Evolutionary conservation across 768 basidiomycete species (phyloP).

Genomic region (Candolleomyces efflorescens): DNA sequence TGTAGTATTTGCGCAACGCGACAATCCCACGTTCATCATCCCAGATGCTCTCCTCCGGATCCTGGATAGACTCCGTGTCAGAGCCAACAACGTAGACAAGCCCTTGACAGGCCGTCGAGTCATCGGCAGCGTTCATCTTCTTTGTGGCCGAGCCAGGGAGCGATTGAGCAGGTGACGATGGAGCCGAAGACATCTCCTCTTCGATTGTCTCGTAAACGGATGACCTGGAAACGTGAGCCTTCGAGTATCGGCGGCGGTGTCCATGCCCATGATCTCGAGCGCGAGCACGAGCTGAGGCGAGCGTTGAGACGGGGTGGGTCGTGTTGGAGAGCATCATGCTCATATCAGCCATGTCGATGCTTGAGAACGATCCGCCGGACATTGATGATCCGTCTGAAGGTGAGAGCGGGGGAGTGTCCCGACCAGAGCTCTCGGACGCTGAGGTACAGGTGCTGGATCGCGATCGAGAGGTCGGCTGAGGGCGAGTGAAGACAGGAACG

Average conservation of each 20-base stretch:
- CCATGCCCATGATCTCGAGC: conserved; percentile 58
- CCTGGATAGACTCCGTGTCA: conserved; percentile 44
- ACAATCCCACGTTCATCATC: conserved; percentile 67
- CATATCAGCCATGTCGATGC: conserved; percentile 67
- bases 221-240: conserved; percentile 54
- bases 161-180: conserved; percentile 26
- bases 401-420: conserved; percentile 69
- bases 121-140: conserved; percentile 32
- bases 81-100: conserved; percentile 53
- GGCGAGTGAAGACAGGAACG: conserved; percentile 60
- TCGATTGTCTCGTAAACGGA: conserved; percentile 81
- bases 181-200: conserved; percentile 47
- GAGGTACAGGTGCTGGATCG: conserved; percentile 60
- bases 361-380: conserved; percentile 72
- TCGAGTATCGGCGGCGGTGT: conserved; percentile 67
- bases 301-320: conserved; percentile 37
- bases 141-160: conserved; percentile 26
- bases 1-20: conserved; percentile 62
- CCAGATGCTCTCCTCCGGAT: conserved; percentile 44
- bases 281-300: conserved; percentile 39
- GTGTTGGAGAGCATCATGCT: conserved; percentile 52
- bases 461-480: conserved; percentile 44
- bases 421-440: conserved; percentile 48
- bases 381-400: conserved; percentile 63
- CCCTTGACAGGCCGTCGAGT: conserved; percentile 16